Evolutionary conservation across 768 basidiomycete species (phyloP), one percentile per base, ranked within the genome.

Genomic region (Hericium erinaceus): DNA sequence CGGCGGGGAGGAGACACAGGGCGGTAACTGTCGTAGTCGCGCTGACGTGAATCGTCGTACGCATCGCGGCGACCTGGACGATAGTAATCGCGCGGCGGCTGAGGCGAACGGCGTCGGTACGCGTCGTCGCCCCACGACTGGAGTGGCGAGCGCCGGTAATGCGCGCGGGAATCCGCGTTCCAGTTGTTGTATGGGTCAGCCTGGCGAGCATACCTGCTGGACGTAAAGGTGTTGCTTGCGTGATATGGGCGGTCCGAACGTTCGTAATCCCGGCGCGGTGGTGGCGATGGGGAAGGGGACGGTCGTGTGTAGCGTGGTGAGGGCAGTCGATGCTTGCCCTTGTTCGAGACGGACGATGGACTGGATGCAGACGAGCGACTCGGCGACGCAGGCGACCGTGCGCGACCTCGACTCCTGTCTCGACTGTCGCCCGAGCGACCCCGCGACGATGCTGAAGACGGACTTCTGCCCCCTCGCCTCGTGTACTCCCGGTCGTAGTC

Each of bases 291-390:
- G 41, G 38, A 26, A 16, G 16, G 44, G 15, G 44, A 46, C 3
- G 20, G 12, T 18, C 44, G 16, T 2, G 60, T 54, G 6, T 57
- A 33, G 7, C 63, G 60, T 1, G 64, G 64, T 2, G 65, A 60
- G 16, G 69, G 69, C 6, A 71, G 58, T 39, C 69, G 62, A 53
- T 71, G 69, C 58, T 69, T 71, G 60, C 63, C 64, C 57, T 59
- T 64, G 4, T 60, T 62, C 13, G 59, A 55, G 16, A 58, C 57
- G 10, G 48, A 57, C 2, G 66, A 63, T 0, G 66, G 63, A 2
- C 56, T 48, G 2, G 65, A 66, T 12, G 67, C 64, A 4, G 63
- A 61, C 9, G 70, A 70, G 39, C 68, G 68, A 13, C 61, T 64
- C 3, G 67, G 64, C 2, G 64, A 65, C 26, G 61, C 62, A 11